Base-by-base conservation (phyloP, 2,329 filamentous ascomycete species). In the Neonectria faginata region DNA sequence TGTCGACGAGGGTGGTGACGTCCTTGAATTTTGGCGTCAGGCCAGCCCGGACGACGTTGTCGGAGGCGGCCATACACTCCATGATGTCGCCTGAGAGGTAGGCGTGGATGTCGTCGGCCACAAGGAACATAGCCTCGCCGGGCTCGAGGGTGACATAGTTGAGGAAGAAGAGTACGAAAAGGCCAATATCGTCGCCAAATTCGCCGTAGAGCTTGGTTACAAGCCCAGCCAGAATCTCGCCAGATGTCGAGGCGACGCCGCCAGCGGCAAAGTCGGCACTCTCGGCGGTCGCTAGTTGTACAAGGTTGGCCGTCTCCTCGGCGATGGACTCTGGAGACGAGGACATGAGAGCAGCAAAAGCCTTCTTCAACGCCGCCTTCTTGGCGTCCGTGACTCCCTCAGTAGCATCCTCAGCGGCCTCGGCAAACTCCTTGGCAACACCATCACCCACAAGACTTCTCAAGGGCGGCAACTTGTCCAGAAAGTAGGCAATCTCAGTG, bases 11-110 rank as follows among this genome's bases (percentile, higher is more conserved):
- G 0, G 94, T 98, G 58, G 89, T 82, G 22, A 98, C 93, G 73
- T 99, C 96, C 82, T 98, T 97, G 86, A 97, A 99, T 79, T 99
- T 99, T 60, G 96, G 96, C 0, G 96, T 99, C 80, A 99, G 96
- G 47, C 96, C 96, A 0, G 96, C 96, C 60, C 96, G 93, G 56
- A 99, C 94, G 39, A 99, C 96, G 71, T 99, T 99, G 85, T 99
- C 96, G n/a, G 93, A 97, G 9, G 93, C 91, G 0, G 96, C 96
- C 96, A 99, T 99, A 84, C 96, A 99, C 81, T 99, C 96, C 77
- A 99, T 94, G 72, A 99, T 97, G 76, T 99, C 95, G 64, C 93
- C 93, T 3, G 91, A 93, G 47, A 97, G 82, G 79, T 99, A 99
- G 53, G 96, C 96, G 78, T 99, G 96, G 73, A 98, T 98, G 75